Base-by-base conservation (phyloP, 495 filamentous ascomycete genomes). In the Chaetomium fimeti region DNA sequence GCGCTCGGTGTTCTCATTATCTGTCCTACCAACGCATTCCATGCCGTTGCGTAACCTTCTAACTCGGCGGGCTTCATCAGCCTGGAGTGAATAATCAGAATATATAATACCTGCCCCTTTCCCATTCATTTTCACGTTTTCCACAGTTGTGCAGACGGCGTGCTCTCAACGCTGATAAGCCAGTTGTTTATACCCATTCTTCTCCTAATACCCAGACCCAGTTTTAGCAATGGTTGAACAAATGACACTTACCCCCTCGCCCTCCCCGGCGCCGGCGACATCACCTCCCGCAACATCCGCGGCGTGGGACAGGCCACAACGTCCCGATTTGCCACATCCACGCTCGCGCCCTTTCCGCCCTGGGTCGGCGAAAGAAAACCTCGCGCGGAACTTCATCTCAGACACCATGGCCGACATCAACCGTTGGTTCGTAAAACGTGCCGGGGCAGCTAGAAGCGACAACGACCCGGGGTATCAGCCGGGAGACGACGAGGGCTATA, bases 301-400 rank as follows among this genome's bases (percentile, higher is more conserved):
- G 32, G 32, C 7, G 7, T 36, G 32, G 32, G 32, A 36, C 32
- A 36, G 32, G 38, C 73, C 38, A 69, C 65, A 9, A 74, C 74
- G 0, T 68, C 73, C 6, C 1, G 65, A 69, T 5, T 81, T 93
- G 5, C 90, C 90, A 2, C 82, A 82, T 55, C 86, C 87, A 3
- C 86, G 91, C 61, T 73, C 78, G 25, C 81, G 82, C 22, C 86
- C 91, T 0, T 77, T 95, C 8, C 82, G 80, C 32, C 76, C 89
- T 0, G 92, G 92, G 2, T 89, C 89, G 0, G 72, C 77, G 9
- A 94, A 93, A 72, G 92, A 97, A 74, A 87, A 86, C 61, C 79
- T 82, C n/a, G 84, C 91, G 51, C 85, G 92, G 63, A 79, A 85
- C 32, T 87, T 89, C 75, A 81, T 92, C 3, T 86, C 90, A 55